phyloP scores from a whole-genome alignment of 306 rosid genomes.

The Hylodesmum podocarpum region DNA sequence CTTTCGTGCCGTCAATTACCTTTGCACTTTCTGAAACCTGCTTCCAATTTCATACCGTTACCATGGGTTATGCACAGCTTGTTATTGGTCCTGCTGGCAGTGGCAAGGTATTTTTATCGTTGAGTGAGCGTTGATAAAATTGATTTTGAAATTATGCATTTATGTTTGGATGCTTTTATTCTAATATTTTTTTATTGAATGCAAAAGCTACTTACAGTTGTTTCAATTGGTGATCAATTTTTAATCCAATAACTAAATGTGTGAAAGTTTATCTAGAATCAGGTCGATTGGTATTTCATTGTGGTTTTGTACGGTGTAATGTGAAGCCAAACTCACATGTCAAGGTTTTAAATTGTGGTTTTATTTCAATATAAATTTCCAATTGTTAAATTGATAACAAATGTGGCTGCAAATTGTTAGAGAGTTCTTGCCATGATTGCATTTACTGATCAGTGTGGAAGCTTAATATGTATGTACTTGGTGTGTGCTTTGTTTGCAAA shows the following conservation, averaged over 20 bases:
- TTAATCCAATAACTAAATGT: no score
- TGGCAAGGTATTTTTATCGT: constrained; percentile 58
- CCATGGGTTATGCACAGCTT: constrained; percentile 67
- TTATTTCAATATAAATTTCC: not conserved
- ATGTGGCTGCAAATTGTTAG: not conserved
- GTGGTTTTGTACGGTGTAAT: no score
- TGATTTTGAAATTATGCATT: no score
- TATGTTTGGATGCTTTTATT: no score
- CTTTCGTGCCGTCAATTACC: constrained; percentile 43
- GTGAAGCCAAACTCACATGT: no score
- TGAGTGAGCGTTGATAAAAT: no score
- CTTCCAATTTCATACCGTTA: not conserved
- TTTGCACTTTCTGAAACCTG: constrained; percentile 38
- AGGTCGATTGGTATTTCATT: no score
- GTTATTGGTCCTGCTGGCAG: constrained; percentile 78
- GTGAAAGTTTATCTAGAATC: no score
- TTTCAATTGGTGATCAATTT: no score
- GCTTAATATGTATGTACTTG: not conserved
- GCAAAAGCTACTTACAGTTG: no score
- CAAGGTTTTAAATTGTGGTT: not conserved
- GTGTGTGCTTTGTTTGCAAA: not conserved
- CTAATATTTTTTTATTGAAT: no score
- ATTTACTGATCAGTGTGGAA: not conserved
- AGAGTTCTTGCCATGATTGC: not conserved
- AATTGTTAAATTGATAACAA: not conserved